Percentiles rank a stretch among this genome's conserved stretches.
Conservation (phyloP, 2,329 filamentous ascomycete species). For the Nothopassalora personata region DNA sequence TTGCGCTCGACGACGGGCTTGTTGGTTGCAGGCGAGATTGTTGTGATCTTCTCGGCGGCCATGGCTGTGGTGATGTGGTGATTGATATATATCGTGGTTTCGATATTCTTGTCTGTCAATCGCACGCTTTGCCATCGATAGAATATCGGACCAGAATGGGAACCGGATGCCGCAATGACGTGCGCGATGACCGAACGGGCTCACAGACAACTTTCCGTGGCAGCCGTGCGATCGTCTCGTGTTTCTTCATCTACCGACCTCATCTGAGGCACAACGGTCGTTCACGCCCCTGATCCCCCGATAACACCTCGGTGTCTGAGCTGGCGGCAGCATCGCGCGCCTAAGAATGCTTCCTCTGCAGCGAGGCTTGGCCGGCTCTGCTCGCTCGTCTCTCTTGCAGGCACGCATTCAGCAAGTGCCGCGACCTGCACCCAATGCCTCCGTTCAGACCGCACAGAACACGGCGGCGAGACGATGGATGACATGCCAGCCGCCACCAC, state of each 20-base stretch:
- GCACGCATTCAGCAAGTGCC: slow-evolving; percentile 5
- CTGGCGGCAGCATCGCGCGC: slow-evolving; percentile 1
- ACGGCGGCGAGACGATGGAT: slow-evolving; percentile 7
- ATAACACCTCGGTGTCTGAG: neutral
- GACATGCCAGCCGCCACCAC: slow-evolving; percentile 13
- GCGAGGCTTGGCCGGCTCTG: slow-evolving; percentile 18
- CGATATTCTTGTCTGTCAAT: neutral
- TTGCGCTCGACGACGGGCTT: slow-evolving; percentile 74
- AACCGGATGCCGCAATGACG: neutral
- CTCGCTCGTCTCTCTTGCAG: slow-evolving; percentile 11
- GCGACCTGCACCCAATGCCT: slow-evolving; percentile 9
- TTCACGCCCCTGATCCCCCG: neutral
- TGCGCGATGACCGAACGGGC: too few species aligned
- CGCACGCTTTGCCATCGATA: neutral
- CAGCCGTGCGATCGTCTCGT: neutral
- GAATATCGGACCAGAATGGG: neutral
- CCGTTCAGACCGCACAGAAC: neutral
- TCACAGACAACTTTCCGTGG: neutral
- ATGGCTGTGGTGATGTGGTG: slow-evolving; percentile 31
- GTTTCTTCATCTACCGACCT: neutral
- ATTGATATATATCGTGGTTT: neutral
- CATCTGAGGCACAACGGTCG: neutral
- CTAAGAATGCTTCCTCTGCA: slow-evolving; percentile 18
- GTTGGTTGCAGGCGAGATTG: slow-evolving; percentile 87
- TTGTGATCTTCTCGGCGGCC: slow-evolving; percentile 58